phyloP scores from a whole-genome alignment of 768 basidiomycete genomes.

The Nidularia pulvinata region DNA sequence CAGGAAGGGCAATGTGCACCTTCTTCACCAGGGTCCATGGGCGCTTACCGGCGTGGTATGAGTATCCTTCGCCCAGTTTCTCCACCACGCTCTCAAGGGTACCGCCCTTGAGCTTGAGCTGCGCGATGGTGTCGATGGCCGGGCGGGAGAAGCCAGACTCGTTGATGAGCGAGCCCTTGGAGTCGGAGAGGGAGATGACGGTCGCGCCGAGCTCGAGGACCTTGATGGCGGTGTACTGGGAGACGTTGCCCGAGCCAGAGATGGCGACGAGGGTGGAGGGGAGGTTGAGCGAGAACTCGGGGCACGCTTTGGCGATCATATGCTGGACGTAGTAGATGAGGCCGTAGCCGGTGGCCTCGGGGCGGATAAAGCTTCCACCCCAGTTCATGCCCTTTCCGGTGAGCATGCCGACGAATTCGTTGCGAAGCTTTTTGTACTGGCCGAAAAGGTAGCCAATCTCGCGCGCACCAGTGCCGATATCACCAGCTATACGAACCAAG shows the following conservation, averaged over 20 bases:
- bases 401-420: slow-evolving; percentile 71
- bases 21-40: slow-evolving; percentile 69
- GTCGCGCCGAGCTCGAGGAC: slow-evolving; percentile 75
- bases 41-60: slow-evolving; percentile 53
- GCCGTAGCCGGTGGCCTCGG: slow-evolving; percentile 75
- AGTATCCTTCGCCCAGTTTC: slow-evolving; percentile 32
- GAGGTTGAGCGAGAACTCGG: slow-evolving; percentile 51
- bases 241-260: slow-evolving; percentile 75
- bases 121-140: slow-evolving; percentile 48
- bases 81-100: slow-evolving; percentile 33
- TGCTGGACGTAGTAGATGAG: slow-evolving; percentile 77
- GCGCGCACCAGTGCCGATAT: slow-evolving; percentile 75
- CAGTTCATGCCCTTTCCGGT: slow-evolving; percentile 72
- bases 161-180: slow-evolving; percentile 65
- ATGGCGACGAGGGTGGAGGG: slow-evolving; percentile 50
- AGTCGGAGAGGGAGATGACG: slow-evolving; percentile 75
- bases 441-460: slow-evolving; percentile 81
- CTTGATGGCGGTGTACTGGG: slow-evolving; percentile 75
- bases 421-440: slow-evolving; percentile 73
- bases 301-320: slow-evolving; percentile 57
- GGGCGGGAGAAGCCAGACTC: slow-evolving; percentile 57
- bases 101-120: slow-evolving; percentile 57
- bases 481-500: slow-evolving; percentile 38
- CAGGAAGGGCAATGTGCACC: slow-evolving; percentile 70
- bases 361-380: slow-evolving; percentile 75